phyloP scores from a whole-genome alignment of 768 basidiomycete species.

The Roridomyces roridus region DNA sequence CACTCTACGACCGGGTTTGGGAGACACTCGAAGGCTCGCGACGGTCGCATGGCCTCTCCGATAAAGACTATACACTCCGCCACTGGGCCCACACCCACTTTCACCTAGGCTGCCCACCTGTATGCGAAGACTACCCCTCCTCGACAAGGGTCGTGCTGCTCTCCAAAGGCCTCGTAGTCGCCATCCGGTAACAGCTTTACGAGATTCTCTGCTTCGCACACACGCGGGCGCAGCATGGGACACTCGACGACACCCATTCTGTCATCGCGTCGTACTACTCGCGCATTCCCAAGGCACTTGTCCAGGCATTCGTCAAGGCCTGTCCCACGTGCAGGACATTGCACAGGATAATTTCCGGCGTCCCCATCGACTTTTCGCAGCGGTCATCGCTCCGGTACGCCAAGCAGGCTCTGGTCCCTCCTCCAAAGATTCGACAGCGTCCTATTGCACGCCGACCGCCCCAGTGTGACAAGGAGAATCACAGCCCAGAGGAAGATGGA shows the following conservation, averaged over 20 bases:
- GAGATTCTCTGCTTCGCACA: slow-evolving; percentile 80
- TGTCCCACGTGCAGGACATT: slow-evolving; percentile 71
- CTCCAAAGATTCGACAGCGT: too few species aligned
- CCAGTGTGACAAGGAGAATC: too few species aligned
- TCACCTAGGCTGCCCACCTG: too few species aligned
- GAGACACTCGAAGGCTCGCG: slow-evolving; percentile 49
- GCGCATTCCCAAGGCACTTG: slow-evolving; percentile 86
- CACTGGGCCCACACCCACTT: too few species aligned
- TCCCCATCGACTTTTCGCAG: not conserved
- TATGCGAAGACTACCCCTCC: not conserved
- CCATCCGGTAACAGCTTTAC: slow-evolving; percentile 79
- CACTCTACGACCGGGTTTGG: slow-evolving; percentile 76
- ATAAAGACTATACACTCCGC: too few species aligned
- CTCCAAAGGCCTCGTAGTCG: slow-evolving; percentile 77
- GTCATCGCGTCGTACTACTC: slow-evolving; percentile 74
- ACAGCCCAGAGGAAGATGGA: too few species aligned
- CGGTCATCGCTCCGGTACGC: too few species aligned
- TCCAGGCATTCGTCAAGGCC: slow-evolving; percentile 76
- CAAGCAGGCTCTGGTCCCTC: too few species aligned
- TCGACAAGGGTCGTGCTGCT: slow-evolving; percentile 54
- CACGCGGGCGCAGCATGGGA: slow-evolving; percentile 67
- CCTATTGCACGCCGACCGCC: too few species aligned
- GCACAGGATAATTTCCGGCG: not conserved
- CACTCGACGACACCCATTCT: slow-evolving; percentile 79
- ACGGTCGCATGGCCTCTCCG: slow-evolving; percentile 31